Evolutionary conservation across 305 asterid genomes (phyloP).

Genomic region (Fraxinus ornus): DNA sequence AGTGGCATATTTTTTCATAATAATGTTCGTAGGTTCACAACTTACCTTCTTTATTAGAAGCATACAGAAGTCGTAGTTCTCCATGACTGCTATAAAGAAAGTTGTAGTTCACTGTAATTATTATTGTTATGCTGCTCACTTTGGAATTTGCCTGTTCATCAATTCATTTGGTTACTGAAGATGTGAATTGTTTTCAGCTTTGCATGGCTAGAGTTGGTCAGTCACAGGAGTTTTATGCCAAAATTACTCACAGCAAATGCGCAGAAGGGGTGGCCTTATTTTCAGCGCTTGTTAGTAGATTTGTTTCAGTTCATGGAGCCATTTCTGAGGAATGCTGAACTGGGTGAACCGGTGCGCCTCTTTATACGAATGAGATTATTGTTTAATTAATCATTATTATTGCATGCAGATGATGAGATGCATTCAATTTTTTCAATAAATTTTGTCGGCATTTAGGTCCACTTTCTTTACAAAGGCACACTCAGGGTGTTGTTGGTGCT

Average conservation of each 20-base stretch:
- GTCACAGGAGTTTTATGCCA: constrained; percentile 98
- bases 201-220: constrained; percentile 96
- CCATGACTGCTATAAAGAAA: neutral
- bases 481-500: constrained; percentile 94
- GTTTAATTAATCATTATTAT: constrained; percentile 1
- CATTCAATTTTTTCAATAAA: neutral
- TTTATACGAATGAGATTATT: neutral
- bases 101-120: neutral
- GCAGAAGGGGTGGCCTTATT: constrained; percentile 95
- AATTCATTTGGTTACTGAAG: neutral
- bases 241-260: constrained; percentile 80
- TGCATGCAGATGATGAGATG: neutral
- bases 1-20: neutral
- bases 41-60: neutral
- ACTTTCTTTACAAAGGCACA: constrained; percentile 86
- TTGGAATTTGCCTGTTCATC: neutral
- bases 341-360: constrained; percentile 80
- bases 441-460: constrained; percentile 47
- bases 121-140: constrained; percentile 9
- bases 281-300: constrained; percentile 86
- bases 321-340: constrained; percentile 89
- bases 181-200: constrained; percentile 57
- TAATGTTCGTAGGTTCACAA: neutral
- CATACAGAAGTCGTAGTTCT: neutral
- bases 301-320: constrained; percentile 98